Evolutionary conservation across 2,329 filamentous ascomycete species (phyloP).

Genomic region (Microdochium trichocladiopsis): DNA sequence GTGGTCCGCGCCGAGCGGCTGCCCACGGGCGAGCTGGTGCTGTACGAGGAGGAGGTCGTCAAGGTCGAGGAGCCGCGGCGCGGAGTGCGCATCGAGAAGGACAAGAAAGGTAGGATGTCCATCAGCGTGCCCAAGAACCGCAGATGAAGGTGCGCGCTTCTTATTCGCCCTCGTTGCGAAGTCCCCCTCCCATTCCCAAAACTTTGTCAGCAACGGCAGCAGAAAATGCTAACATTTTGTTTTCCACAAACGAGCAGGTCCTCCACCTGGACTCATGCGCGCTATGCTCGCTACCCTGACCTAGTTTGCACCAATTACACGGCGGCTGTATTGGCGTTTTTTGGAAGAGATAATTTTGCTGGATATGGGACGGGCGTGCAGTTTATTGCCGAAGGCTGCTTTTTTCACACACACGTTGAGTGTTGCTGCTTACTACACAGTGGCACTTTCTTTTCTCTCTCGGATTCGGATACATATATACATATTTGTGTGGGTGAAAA

Average conservation of each 20-base stretch:
- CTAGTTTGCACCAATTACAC: constrained; percentile 32
- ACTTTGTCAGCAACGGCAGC: too few species aligned
- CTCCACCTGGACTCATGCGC: constrained; percentile 55
- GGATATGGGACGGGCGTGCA: too few species aligned
- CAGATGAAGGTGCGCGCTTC: constrained; percentile 39
- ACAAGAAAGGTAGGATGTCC: constrained; percentile 93
- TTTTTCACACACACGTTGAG: too few species aligned
- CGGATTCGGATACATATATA: too few species aligned
- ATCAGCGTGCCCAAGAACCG: constrained; percentile 70
- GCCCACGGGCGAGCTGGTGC: constrained; percentile 53
- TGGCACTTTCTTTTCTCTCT: neutral
- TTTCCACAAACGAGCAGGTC: constrained; percentile 43
- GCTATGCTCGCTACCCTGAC: constrained; percentile 68
- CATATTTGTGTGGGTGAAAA: too few species aligned
- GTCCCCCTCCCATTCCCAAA: constrained; percentile 11
- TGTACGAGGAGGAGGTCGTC: constrained; percentile 56
- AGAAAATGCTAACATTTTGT: constrained; percentile 14
- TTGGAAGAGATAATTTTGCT: too few species aligned
- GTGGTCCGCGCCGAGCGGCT: constrained; percentile 49
- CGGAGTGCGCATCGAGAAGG: constrained; percentile 70
- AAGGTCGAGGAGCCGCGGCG: constrained; percentile 44
- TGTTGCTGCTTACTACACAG: too few species aligned
- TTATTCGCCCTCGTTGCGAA: constrained; percentile 6
- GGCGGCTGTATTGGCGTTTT: too few species aligned
- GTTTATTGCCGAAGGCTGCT: too few species aligned